Conservation (phyloP, 805 yeast genomes). For the Nakazawaea holstii region DNA sequence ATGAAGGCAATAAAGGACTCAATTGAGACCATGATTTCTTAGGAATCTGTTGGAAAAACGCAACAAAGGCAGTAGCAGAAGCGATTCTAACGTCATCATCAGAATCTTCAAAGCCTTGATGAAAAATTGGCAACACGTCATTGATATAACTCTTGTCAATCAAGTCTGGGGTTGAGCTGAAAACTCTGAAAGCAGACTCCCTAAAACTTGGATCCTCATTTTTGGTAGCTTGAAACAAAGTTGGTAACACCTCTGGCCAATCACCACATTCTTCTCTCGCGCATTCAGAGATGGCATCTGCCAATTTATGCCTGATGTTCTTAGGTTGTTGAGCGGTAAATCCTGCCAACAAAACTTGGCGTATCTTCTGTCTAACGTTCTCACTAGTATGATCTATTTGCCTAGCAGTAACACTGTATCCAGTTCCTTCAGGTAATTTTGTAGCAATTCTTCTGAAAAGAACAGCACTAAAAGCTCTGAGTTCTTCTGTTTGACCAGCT, state of each 20-base stretch:
- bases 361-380: slow-evolving; percentile 55
- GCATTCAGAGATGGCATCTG: slow-evolving; percentile 92
- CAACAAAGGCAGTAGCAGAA: slow-evolving; percentile 88
- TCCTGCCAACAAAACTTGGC: slow-evolving; percentile 65
- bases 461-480: slow-evolving; percentile 76
- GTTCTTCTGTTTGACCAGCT: slow-evolving; percentile 51
- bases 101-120: slow-evolving; percentile 73
- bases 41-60: slow-evolving; percentile 79
- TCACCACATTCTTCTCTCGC: slow-evolving; percentile 59
- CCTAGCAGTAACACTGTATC: slow-evolving; percentile 62
- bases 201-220: slow-evolving; percentile 58
- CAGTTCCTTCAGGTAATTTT: slow-evolving; percentile 65
- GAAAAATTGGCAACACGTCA: slow-evolving; percentile 64
- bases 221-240: slow-evolving; percentile 62
- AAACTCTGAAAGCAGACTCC: slow-evolving; percentile 87
- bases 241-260: slow-evolving; percentile 80
- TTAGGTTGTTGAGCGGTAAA: slow-evolving; percentile 64
- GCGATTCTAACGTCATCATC: slow-evolving; percentile 84
- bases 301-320: slow-evolving; percentile 81
- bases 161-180: slow-evolving; percentile 77
- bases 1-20: slow-evolving; percentile 74
- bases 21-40: slow-evolving; percentile 72
- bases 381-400: slow-evolving; percentile 67
- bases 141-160: slow-evolving; percentile 54
- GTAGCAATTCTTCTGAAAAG: slow-evolving; percentile 83